A percentile compares a stretch with the other conserved stretches of the same genome.
Evolutionary conservation across 2,329 filamentous ascomycete genomes (phyloP).

Genomic region (Stemphylium vesicarium): DNA sequence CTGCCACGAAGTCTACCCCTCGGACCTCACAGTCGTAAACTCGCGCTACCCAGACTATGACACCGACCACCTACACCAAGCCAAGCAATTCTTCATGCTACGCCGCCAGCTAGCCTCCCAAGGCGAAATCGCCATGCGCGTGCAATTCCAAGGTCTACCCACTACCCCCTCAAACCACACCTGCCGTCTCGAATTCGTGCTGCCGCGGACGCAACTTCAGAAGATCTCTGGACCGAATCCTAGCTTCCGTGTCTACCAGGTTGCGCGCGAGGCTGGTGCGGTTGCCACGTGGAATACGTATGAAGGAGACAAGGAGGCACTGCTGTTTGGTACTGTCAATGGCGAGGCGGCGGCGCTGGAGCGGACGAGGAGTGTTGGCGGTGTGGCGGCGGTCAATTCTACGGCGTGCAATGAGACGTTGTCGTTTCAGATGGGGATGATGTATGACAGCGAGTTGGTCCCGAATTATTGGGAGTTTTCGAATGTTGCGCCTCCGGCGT

Average conservation of each 20-base stretch:
- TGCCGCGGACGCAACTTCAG: constrained; percentile 21
- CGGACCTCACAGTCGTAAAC: constrained; percentile 34
- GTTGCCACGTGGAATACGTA: constrained; percentile 33
- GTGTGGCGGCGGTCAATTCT: constrained; percentile 24
- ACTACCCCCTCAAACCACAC: constrained; percentile 15
- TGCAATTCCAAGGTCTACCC: constrained; percentile 29
- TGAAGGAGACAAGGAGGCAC: constrained; percentile 10
- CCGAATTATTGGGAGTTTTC: constrained; percentile 41
- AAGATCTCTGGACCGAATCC: constrained; percentile 29
- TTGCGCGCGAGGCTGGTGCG: constrained; percentile 19
- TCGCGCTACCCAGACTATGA: constrained; percentile 35
- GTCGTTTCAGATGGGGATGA: constrained; percentile 41
- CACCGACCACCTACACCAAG: constrained; percentile 23
- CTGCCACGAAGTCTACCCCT: constrained; percentile 31
- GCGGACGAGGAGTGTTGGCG: constrained; percentile 20
- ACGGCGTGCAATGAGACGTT: constrained; percentile 34
- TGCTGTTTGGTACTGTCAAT: constrained; percentile 32
- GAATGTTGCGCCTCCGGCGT: constrained; percentile 31
- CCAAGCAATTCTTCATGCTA: constrained; percentile 38
- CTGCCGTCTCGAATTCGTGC: constrained; percentile 37
- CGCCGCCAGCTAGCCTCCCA: constrained; percentile 27
- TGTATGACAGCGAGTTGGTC: constrained; percentile 20
- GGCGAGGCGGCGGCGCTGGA: constrained; percentile 25
- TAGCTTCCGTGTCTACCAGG: constrained; percentile 34
- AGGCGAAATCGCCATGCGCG: constrained; percentile 34